These are phyloP conservation scores for Bipolaris bicolor DNA, from an alignment of 2,329 filamentous ascomycete genomes.

Conservation along the genomic window DNA sequence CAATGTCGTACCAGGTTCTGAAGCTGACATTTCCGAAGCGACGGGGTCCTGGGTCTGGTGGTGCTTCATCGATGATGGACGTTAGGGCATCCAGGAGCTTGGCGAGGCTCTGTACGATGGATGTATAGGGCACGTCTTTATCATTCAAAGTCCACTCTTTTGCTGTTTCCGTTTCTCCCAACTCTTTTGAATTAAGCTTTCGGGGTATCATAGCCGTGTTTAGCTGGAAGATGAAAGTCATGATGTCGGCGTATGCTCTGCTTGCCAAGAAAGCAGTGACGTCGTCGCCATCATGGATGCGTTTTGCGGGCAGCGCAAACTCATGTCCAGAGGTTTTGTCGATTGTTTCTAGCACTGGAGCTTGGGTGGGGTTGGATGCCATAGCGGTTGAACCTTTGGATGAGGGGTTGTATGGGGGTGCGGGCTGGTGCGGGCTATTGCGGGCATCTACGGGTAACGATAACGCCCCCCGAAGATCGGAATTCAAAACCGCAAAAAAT, in stretches of 20 bases:
- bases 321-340: slow-evolving; percentile 27
- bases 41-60: slow-evolving; percentile 82
- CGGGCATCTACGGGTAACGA: too few relatives aligned
- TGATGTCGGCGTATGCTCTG: slow-evolving; percentile 84
- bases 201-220: slow-evolving; percentile 84
- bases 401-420: slow-evolving; percentile 6
- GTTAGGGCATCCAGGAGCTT: slow-evolving; percentile 69
- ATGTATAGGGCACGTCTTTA: slow-evolving; percentile 55
- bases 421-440: neutral
- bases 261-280: slow-evolving; percentile 80
- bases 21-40: slow-evolving; percentile 94
- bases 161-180: slow-evolving; percentile 40
- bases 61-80: slow-evolving; percentile 74
- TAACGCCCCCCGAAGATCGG: too few relatives aligned
- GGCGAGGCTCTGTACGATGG: slow-evolving; percentile 69
- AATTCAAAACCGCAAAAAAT: too few relatives aligned
- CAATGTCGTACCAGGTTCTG: slow-evolving; percentile 76
- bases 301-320: slow-evolving; percentile 75
- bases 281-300: slow-evolving; percentile 84
- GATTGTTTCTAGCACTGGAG: slow-evolving; percentile 32
- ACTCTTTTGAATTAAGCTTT: slow-evolving; percentile 51
- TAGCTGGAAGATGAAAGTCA: slow-evolving; percentile 85
- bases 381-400: slow-evolving; percentile 26
- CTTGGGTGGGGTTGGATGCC: slow-evolving; percentile 23
- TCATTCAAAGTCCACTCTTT: slow-evolving; percentile 61